Evolutionary conservation across 495 filamentous ascomycete species (phyloP).

Genomic region (Halenospora varia): DNA sequence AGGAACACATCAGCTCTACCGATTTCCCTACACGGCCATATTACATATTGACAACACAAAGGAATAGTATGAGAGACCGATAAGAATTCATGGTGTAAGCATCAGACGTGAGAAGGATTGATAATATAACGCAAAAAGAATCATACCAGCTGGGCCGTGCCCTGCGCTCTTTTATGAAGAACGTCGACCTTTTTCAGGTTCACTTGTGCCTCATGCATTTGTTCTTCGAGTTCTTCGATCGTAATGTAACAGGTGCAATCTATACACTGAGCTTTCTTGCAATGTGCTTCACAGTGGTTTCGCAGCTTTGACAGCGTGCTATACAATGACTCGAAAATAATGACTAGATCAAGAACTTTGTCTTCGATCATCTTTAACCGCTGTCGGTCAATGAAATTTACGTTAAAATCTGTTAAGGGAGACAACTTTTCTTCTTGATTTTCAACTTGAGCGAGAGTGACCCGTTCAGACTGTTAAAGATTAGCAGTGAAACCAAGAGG

Average conservation of each 20-base stretch:
- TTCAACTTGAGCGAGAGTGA: slow-evolving; percentile 9
- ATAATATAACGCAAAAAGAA: too few species aligned
- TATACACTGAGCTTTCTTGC: neutral
- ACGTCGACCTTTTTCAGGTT: slow-evolving; percentile 12
- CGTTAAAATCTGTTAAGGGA: neutral
- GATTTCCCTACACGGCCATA: neutral
- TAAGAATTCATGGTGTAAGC: neutral
- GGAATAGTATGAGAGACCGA: neutral
- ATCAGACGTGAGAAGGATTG: neutral
- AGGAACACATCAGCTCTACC: too few species aligned
- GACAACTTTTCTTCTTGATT: slow-evolving; percentile 1
- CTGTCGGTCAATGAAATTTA: slow-evolving; percentile 19
- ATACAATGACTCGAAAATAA: slow-evolving; percentile 16
- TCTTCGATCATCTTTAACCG: slow-evolving; percentile 24
- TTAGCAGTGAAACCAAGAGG: neutral
- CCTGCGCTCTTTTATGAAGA: slow-evolving; percentile 13
- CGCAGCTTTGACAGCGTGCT: slow-evolving; percentile 16
- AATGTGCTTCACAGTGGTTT: slow-evolving; percentile 4
- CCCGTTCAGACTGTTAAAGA: slow-evolving; percentile 3
- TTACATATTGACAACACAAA: neutral
- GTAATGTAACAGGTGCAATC: neutral
- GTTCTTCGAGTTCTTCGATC: slow-evolving; percentile 12
- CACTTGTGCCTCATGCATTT: neutral
- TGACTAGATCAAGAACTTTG: slow-evolving; percentile 14
- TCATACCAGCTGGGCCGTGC: slow-evolving; percentile 18